A percentile compares a stretch with the other conserved stretches of the same genome.
Evolutionary conservation across 176 grass and related monocot genomes (phyloP).

Genomic region (Cocos nucifera): DNA sequence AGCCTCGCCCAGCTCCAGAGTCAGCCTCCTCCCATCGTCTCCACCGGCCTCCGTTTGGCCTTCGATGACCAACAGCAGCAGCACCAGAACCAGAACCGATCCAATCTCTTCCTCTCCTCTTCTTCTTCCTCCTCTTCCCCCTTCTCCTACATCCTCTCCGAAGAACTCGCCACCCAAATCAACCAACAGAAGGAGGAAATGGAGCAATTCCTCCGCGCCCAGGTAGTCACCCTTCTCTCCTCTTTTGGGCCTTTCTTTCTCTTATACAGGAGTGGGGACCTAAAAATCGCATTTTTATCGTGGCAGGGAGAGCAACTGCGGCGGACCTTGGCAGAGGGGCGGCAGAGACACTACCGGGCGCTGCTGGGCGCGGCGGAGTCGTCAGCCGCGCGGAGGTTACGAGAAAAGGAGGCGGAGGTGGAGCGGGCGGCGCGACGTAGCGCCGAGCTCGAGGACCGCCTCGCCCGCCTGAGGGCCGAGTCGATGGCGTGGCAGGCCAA

Average conservation of each 20-base stretch:
- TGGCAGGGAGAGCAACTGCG: conserved; percentile 6
- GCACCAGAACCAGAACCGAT: conserved; percentile 1
- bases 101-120: not conserved
- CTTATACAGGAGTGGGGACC: not conserved
- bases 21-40: conserved; percentile 1
- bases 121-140: not conserved
- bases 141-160: not conserved
- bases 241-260: not conserved
- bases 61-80: conserved; percentile 3
- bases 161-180: conserved; percentile 3
- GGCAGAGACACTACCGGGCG: conserved; percentile 3
- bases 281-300: not conserved
- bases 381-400: not conserved
- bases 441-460: conserved; percentile 15
- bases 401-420: conserved; percentile 2
- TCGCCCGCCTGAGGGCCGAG: conserved; percentile 2
- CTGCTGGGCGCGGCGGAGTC: not conserved
- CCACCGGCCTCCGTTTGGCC: conserved; percentile 13
- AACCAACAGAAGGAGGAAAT: conserved; percentile 9
- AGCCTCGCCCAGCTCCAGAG: conserved; percentile 1
- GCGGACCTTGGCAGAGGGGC: not conserved
- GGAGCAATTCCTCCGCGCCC: conserved; percentile 4
- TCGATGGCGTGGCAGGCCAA: conserved; percentile 12
- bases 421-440: conserved; percentile 1
- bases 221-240: not conserved